These are phyloP conservation scores for Cytospora piceae DNA, from an alignment of 2,329 filamentous ascomycete species.

Conservation along the genomic window DNA sequence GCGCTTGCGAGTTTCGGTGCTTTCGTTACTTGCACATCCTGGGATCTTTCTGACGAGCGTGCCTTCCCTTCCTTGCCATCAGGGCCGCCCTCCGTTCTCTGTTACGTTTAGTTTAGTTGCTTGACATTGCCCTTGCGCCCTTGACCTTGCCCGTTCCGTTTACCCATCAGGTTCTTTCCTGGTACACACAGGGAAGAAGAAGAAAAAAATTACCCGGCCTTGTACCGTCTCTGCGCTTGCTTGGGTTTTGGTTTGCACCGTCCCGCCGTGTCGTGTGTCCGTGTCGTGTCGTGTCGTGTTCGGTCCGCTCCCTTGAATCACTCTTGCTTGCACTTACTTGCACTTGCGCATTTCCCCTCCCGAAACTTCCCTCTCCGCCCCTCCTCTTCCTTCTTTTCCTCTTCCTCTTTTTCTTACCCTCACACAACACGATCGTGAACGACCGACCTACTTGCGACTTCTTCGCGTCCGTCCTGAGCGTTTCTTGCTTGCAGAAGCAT, in stretches of 20 bases:
- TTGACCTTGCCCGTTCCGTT: background rate
- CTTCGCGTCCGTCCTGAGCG: constrained; percentile 28
- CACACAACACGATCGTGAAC: constrained; percentile 24
- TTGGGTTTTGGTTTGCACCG: constrained; percentile 3
- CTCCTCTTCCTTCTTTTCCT: constrained; percentile 20
- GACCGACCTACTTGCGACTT: constrained; percentile 23
- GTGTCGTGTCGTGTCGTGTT: constrained; percentile 4
- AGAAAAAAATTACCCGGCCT: background rate
- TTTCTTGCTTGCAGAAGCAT: constrained; percentile 30
- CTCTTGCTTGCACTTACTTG: background rate
- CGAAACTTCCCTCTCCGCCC: constrained; percentile 17
- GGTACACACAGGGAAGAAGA: background rate
- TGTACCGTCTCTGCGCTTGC: constrained; percentile 4
- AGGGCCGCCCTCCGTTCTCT: constrained; percentile 13
- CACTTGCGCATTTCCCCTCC: constrained; percentile 24
- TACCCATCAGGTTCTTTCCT: background rate
- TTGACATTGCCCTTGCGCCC: constrained; percentile 14
- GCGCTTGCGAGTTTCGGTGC: background rate
- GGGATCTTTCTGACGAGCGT: constrained; percentile 19
- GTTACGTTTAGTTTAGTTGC: constrained; percentile 25
- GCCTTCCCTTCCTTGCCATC: constrained; percentile 22
- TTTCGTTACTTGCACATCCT: background rate
- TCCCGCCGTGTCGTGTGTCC: constrained; percentile 1
- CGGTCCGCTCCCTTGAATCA: constrained; percentile 10
- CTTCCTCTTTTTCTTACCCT: constrained; percentile 3